Conservation (phyloP, 2,329 filamentous ascomycete species). For the Talaromyces piceae region DNA sequence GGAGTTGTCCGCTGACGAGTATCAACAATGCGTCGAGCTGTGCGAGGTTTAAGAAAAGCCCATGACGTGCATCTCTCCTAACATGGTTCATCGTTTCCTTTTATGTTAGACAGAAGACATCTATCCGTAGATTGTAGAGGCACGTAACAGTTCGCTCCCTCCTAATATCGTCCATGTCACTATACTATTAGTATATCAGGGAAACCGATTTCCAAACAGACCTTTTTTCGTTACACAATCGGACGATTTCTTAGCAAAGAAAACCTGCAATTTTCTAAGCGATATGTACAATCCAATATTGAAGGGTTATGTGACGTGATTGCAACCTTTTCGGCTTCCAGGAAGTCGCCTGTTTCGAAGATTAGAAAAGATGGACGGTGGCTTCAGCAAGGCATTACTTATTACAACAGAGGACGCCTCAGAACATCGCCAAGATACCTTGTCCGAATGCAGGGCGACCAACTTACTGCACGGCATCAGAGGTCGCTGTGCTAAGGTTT, state of each 20-base stretch:
- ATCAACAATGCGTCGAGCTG: no score
- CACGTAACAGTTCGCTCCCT: not conserved
- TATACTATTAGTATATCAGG: conserved; percentile 1
- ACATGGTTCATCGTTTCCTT: not conserved
- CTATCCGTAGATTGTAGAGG: not conserved
- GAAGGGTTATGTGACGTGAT: conserved; percentile 6
- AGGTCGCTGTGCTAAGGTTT: conserved; percentile 17
- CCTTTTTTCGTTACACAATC: conserved; percentile 23
- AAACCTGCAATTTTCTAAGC: conserved; percentile 4
- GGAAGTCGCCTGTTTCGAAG: conserved; percentile 1
- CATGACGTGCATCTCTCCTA: not conserved
- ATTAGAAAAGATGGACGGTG: conserved; percentile 14
- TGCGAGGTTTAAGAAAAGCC: not conserved
- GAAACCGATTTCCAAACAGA: conserved; percentile 8
- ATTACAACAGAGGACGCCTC: conserved; percentile 18
- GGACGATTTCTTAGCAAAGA: conserved; percentile 23
- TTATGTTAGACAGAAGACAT: not conserved
- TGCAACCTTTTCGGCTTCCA: not conserved
- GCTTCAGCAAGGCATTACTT: conserved; percentile 20
- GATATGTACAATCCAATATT: conserved; percentile 6
- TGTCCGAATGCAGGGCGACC: conserved; percentile 20
- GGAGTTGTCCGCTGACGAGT: no score
- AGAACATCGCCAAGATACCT: conserved; percentile 21
- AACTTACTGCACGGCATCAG: conserved; percentile 24
- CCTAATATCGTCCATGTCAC: not conserved